These are phyloP conservation scores for Podospora pseudocomata DNA, from an alignment of 495 filamentous ascomycete genomes.

Conservation along the genomic window DNA sequence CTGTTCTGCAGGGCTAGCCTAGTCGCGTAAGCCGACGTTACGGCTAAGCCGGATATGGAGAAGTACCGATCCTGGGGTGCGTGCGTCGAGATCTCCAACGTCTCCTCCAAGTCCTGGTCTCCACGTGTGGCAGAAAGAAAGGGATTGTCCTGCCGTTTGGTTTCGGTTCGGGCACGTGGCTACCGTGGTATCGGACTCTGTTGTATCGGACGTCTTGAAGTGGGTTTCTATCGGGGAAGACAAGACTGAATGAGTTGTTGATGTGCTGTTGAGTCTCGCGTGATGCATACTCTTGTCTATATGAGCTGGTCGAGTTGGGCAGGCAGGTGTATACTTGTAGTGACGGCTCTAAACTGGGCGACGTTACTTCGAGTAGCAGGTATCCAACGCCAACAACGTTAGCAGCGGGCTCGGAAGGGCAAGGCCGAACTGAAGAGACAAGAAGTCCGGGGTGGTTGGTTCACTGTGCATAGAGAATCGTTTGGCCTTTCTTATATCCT, in stretches of 20 bases:
- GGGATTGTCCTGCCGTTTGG: neutral
- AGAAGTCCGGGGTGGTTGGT: neutral
- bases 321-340: neutral
- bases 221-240: neutral
- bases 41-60: neutral
- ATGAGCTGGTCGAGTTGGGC: neutral
- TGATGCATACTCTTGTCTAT: neutral
- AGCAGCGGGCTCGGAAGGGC: no score
- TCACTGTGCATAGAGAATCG: neutral
- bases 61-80: conserved; percentile 10
- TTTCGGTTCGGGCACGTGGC: neutral
- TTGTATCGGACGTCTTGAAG: neutral
- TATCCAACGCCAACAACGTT: neutral
- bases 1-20: conserved; percentile 5
- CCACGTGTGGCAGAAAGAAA: neutral
- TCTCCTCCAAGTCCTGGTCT: neutral
- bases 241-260: neutral
- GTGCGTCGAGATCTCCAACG: conserved; percentile 13
- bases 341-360: no score
- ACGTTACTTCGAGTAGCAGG: no score
- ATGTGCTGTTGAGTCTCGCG: neutral
- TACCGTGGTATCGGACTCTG: neutral
- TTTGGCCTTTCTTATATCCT: neutral
- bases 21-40: neutral
- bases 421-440: neutral